Evolutionary conservation across 2,329 filamentous ascomycete species (phyloP).

Genomic region (Sarocladium oryzae): DNA sequence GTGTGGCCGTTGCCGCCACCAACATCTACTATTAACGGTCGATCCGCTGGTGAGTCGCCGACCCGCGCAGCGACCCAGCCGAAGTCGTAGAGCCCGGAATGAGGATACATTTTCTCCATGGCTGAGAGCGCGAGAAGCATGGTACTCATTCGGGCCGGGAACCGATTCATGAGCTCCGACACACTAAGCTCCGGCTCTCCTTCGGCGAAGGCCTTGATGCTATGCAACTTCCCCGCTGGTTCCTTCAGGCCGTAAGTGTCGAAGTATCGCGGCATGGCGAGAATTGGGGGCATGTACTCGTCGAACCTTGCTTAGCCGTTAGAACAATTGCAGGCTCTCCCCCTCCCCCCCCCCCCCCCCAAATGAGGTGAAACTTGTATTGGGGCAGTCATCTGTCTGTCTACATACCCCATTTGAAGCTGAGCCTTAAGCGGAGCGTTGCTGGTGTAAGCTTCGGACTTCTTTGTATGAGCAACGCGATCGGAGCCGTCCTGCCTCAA

Average conservation of each 20-base stretch:
- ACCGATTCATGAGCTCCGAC: slow-evolving; percentile 23
- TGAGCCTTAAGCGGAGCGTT: not conserved
- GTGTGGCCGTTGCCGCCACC: slow-evolving; percentile 26
- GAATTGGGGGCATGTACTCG: slow-evolving; percentile 15
- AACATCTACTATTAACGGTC: slow-evolving; percentile 25
- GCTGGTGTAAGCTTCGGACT: not conserved
- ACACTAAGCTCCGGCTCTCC: slow-evolving; percentile 22
- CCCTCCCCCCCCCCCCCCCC: not conserved
- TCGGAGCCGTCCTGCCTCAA: slow-evolving; percentile 7
- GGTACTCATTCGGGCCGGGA: slow-evolving; percentile 17
- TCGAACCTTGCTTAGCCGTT: slow-evolving; percentile 17
- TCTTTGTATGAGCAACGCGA: not conserved
- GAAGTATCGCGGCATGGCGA: slow-evolving; percentile 25
- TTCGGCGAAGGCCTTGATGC: slow-evolving; percentile 20
- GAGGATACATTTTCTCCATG: slow-evolving; percentile 17
- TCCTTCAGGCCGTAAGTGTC: slow-evolving; percentile 23
- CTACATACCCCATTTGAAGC: slow-evolving; percentile 7
- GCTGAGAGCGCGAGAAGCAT: slow-evolving; percentile 24
- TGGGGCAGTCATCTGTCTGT: not conserved
- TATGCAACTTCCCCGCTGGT: slow-evolving; percentile 20
- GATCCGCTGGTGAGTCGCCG: not conserved
- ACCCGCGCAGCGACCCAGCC: slow-evolving; percentile 19
- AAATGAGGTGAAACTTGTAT: not conserved
- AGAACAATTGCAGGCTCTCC: slow-evolving; percentile 7
- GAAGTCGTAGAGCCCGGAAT: slow-evolving; percentile 24